These are phyloP conservation scores for Pestalotiopsis sp. DNA, from an alignment of 2,329 filamentous ascomycete genomes.

Conservation along the genomic window DNA sequence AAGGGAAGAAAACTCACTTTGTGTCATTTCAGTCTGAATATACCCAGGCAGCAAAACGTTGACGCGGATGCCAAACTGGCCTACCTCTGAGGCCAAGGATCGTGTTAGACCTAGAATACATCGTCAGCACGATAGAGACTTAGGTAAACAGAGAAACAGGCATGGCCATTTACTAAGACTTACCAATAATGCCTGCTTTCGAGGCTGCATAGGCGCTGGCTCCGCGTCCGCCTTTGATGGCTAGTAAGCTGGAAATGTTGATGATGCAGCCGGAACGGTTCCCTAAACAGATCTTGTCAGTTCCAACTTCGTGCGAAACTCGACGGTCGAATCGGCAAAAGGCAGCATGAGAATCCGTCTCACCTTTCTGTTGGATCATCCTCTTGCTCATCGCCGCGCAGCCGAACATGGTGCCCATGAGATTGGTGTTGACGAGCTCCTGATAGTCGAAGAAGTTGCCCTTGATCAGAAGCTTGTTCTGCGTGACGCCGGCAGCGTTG, in stretches of 20 bases:
- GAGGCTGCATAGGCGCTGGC: conserved; percentile 76
- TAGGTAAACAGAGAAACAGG: conserved; percentile 14
- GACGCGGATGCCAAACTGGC: conserved; percentile 65
- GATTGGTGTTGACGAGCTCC: conserved; percentile 68
- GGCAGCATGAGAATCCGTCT: neutral
- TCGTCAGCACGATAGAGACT: conserved; percentile 16
- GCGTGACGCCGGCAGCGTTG: conserved; percentile 78
- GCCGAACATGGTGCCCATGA: conserved; percentile 65
- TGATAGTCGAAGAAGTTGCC: conserved; percentile 54
- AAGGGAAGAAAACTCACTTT: conserved; percentile 50
- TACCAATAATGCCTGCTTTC: conserved; percentile 78
- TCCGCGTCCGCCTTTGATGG: conserved; percentile 68
- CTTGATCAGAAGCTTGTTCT: conserved; percentile 64
- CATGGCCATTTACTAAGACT: conserved; percentile 22
- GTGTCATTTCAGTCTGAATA: conserved; percentile 79
- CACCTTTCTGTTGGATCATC: conserved; percentile 45
- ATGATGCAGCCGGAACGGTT: conserved; percentile 65
- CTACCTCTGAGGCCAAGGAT: conserved; percentile 65
- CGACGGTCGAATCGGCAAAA: too few relatives aligned
- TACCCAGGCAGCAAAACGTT: conserved; percentile 86
- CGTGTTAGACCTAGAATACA: conserved; percentile 63
- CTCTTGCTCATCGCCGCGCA: conserved; percentile 54
- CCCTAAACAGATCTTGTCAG: neutral
- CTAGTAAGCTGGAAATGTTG: conserved; percentile 80
- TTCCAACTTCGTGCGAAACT: too few relatives aligned